phyloP scores from a whole-genome alignment of 208 protist species.

The Crithidia mellificae region DNA sequence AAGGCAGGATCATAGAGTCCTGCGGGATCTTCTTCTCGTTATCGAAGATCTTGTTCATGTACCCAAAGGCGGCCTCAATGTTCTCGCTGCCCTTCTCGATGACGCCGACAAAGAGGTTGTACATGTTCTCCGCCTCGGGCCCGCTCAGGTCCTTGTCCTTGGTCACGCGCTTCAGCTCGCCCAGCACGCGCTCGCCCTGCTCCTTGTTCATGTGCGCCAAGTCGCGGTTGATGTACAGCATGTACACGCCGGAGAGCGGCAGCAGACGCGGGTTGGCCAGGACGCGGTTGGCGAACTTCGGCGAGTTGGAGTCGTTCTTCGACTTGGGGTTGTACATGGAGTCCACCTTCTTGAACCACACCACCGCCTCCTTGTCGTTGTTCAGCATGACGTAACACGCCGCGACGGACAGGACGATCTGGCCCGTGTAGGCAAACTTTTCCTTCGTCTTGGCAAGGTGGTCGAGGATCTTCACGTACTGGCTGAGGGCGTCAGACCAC shows the following conservation, averaged over 20 bases:
- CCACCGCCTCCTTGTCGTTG: constrained; percentile 60
- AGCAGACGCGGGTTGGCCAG: constrained; percentile 74
- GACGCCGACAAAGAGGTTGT: constrained; percentile 84
- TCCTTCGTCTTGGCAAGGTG: constrained; percentile 74
- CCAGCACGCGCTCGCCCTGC: constrained; percentile 68
- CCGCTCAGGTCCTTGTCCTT: constrained; percentile 63
- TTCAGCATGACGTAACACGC: constrained; percentile 85
- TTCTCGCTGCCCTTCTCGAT: constrained; percentile 87
- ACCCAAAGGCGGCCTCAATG: constrained; percentile 52
- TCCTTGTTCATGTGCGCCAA: constrained; percentile 88
- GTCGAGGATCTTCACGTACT: constrained; percentile 67
- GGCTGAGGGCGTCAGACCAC: constrained; percentile 65
- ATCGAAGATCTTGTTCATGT: constrained; percentile 77
- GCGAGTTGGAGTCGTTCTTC: constrained; percentile 90
- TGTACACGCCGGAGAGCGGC: constrained; percentile 80
- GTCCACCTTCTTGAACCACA: constrained; percentile 82
- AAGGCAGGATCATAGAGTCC: constrained; percentile 90
- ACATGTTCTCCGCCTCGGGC: constrained; percentile 83
- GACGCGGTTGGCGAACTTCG: constrained; percentile 80
- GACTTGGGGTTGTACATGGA: constrained; percentile 89
- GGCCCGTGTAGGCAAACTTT: constrained; percentile 88
- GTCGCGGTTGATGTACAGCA: constrained; percentile 92
- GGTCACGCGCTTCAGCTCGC: constrained; percentile 66
- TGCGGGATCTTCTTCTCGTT: constrained; percentile 77
- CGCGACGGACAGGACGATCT: constrained; percentile 81